phyloP scores from a whole-genome alignment of 257 asterid genomes.

The Lavandula angustifolia region DNA sequence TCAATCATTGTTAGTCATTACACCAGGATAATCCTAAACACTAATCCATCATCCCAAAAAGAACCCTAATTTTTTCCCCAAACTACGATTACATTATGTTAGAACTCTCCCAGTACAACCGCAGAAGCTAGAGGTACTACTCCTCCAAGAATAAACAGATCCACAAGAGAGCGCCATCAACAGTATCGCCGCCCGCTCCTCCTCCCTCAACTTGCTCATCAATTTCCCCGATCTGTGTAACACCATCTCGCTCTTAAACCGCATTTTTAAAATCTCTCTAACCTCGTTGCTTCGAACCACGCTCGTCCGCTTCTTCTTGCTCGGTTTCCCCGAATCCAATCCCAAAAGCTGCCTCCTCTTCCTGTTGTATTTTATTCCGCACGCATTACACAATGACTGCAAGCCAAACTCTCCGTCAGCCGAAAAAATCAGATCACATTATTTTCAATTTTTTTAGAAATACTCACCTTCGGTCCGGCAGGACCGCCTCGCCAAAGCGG shows the following conservation, averaged over 20 bases:
- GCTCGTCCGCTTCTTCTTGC: conserved; percentile 50
- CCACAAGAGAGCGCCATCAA: conserved; percentile 88
- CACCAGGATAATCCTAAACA: conserved; percentile 32
- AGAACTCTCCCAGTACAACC: conserved; percentile 32
- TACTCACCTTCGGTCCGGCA: conserved; percentile 78
- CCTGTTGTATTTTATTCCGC: conserved; percentile 88
- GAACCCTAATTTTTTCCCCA: conserved; percentile 18
- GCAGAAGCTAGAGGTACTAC: conserved; percentile 31
- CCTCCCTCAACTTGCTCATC: conserved; percentile 67
- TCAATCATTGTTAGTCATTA: conserved; percentile 43
- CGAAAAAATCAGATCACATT: neutral
- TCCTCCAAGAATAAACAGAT: conserved; percentile 55
- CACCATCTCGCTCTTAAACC: conserved; percentile 51
- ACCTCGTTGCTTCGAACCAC: conserved; percentile 34
- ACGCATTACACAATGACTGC: conserved; percentile 90
- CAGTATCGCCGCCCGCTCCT: conserved; percentile 80
- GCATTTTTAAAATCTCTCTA: conserved; percentile 51
- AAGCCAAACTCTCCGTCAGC: conserved; percentile 9
- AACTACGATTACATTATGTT: conserved; percentile 32
- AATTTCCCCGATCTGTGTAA: conserved; percentile 54
- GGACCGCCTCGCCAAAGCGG: conserved; percentile 99
- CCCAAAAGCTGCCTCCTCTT: conserved; percentile 78
- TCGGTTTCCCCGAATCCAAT: conserved; percentile 41
- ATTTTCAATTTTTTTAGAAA: neutral
- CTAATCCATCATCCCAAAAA: conserved; percentile 8